Conservation (phyloP, 176 grass and related monocot species). For the Thalia dealbata region DNA sequence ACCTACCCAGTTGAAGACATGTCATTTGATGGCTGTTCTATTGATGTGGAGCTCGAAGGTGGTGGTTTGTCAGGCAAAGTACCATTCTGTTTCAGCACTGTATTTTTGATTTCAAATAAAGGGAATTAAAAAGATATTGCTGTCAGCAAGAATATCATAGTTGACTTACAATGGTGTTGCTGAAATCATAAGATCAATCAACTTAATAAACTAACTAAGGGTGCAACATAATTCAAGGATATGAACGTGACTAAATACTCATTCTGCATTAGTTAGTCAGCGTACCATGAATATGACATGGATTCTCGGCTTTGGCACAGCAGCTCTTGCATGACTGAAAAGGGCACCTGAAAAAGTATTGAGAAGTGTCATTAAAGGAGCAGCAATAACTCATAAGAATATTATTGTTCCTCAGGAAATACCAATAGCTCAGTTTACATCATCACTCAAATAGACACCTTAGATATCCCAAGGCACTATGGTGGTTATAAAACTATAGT, state of each 20-base stretch:
- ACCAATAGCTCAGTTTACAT: background rate
- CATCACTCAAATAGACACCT: background rate
- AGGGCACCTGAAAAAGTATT: conserved; percentile 50
- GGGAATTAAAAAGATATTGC: background rate
- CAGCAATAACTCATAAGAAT: background rate
- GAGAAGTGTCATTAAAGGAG: background rate
- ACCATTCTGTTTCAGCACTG: conserved; percentile 76
- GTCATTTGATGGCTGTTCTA: conserved; percentile 54
- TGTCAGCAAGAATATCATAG: background rate
- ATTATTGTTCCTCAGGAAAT: background rate
- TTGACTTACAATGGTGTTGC: background rate
- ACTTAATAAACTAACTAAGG: background rate
- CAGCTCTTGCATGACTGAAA: conserved; percentile 96
- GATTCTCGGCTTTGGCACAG: conserved; percentile 96
- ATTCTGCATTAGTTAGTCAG: background rate
- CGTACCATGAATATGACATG: conserved; percentile 97
- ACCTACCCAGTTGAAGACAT: conserved; percentile 40
- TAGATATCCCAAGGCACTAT: background rate
- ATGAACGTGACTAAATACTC: background rate
- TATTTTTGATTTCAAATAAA: background rate
- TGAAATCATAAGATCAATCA: background rate
- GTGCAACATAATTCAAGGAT: background rate
- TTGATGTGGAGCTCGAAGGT: conserved; percentile 22
- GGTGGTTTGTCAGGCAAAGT: conserved; percentile 69
- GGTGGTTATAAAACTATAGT: background rate